Base-by-base conservation (phyloP, 2,329 filamentous ascomycete species). In the Fusarium piperis region DNA sequence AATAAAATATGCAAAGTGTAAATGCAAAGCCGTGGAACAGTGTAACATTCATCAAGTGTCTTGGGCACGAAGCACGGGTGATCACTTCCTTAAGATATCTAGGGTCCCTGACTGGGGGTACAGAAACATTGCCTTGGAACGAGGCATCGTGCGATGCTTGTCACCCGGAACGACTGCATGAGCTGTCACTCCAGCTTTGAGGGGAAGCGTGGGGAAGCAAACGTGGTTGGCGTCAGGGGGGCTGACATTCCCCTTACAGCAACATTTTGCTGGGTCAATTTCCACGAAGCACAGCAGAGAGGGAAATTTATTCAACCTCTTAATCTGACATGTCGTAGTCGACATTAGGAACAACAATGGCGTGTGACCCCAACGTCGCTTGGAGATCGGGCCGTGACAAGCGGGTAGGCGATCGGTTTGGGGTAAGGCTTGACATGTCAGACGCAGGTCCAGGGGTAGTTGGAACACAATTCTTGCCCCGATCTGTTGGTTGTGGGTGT, bases 81-180 rank as follows among this genome's bases (percentile, higher is more conserved):
- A 58, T 58, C 55, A 58, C 38, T 44, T 26, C 55, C 55, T 58
- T 58, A 58, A 58, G 55, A 44, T 38, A 32, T 58, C 36, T 58
- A 58, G 52, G 55, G 38, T 28, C 38, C 13, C 28, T 44, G 36
- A 23, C 55, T 32, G 28, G 55, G 55, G 28, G n/a, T 44, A 30
- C 28, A 48, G 26, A 33, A 58, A 41, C 36, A 30, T 23, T 20
- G 55, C 55, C 38, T 58, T 26, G 26, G 28, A 18, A 10, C 28
- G 36, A 44, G 26, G 38, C 36, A 32, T 58, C 52, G 33, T 55
- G 52, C 30, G 33, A 55, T 55, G 52, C 33, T 36, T 38, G 52
- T 55, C 33, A 36, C 52, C 39, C 52, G 33, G 52, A 26, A 26
- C 11, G 33, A 55, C 26, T 48, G 44, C 44, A 48, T 48, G 26